Percentiles rank a stretch among this genome's conserved stretches.
Conservation (phyloP, 2,329 filamentous ascomycete genomes). For the Emmonsiellopsis sp. region DNA sequence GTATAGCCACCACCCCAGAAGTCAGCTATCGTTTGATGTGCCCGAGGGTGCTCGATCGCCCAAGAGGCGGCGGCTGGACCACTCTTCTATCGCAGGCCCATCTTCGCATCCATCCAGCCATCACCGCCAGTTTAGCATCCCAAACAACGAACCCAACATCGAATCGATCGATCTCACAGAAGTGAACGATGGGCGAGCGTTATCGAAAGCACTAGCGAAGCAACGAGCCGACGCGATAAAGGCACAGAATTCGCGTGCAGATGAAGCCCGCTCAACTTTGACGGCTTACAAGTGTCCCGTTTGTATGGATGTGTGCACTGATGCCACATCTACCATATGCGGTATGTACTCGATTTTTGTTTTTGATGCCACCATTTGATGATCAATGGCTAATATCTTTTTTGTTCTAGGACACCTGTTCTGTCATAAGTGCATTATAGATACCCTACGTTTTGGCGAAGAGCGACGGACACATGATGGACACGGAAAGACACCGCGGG, state of each 20-base stretch:
- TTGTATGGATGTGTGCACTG: slow-evolving; percentile 52
- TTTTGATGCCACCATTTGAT: background rate
- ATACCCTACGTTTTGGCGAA: slow-evolving; percentile 49
- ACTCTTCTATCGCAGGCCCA: background rate
- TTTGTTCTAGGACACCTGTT: slow-evolving; percentile 47
- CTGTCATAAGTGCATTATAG: slow-evolving; percentile 53
- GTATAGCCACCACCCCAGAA: background rate
- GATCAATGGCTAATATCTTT: background rate
- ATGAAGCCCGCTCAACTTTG: slow-evolving; percentile 28
- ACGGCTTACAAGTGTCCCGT: slow-evolving; percentile 50
- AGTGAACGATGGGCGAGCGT: slow-evolving; percentile 29
- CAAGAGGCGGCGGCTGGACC: slow-evolving; percentile 1
- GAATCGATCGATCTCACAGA: slow-evolving; percentile 44
- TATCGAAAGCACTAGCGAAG: slow-evolving; percentile 41
- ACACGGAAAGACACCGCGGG: slow-evolving; percentile 22
- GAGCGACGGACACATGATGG: slow-evolving; percentile 33
- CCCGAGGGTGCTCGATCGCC: background rate
- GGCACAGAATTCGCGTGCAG: slow-evolving; percentile 24
- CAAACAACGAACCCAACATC: slow-evolving; percentile 15
- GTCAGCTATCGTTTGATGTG: background rate
- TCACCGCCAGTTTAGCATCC: background rate
- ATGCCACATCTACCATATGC: slow-evolving; percentile 51
- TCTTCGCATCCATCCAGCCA: background rate
- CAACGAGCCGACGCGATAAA: slow-evolving; percentile 44
- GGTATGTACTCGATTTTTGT: slow-evolving; percentile 35